Percentiles rank a stretch among this genome's conserved stretches.
Conservation (phyloP, 495 filamentous ascomycete species). For the Penicillium silybi region DNA sequence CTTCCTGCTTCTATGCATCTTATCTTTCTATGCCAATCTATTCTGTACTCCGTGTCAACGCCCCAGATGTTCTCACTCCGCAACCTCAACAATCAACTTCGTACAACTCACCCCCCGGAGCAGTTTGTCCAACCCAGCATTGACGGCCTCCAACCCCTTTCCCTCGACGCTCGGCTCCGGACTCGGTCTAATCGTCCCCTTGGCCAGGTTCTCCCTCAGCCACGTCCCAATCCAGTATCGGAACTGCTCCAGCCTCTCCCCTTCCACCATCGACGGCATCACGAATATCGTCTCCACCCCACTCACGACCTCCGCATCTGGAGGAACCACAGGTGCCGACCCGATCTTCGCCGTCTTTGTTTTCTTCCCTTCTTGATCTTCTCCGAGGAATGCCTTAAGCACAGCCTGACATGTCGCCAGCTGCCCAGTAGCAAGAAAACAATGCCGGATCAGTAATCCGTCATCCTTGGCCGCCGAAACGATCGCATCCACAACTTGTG, state of each 20-base stretch:
- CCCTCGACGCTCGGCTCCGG: constrained; percentile 41
- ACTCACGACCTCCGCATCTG: constrained; percentile 25
- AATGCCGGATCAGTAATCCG: constrained; percentile 35
- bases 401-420: constrained; percentile 32
- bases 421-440: constrained; percentile 40
- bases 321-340: constrained; percentile 30
- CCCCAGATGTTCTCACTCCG: constrained; percentile 16
- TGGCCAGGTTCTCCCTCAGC: constrained; percentile 38
- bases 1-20: background rate
- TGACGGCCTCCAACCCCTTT: constrained; percentile 40
- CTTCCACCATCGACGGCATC: constrained; percentile 27
- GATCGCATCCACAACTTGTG: constrained; percentile 39
- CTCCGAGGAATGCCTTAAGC: constrained; percentile 31
- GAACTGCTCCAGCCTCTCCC: constrained; percentile 34
- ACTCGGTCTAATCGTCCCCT: constrained; percentile 39
- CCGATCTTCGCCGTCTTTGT: constrained; percentile 32
- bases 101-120: constrained; percentile 43
- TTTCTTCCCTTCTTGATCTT: constrained; percentile 2
- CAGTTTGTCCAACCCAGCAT: constrained; percentile 41
- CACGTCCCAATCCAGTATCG: constrained; percentile 40
- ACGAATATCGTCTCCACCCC: constrained; percentile 42
- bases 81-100: constrained; percentile 46
- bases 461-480: constrained; percentile 38
- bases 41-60: background rate
- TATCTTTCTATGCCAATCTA: background rate